phyloP scores from a whole-genome alignment of 176 grass and related monocot species.

The Carex littledalei region DNA sequence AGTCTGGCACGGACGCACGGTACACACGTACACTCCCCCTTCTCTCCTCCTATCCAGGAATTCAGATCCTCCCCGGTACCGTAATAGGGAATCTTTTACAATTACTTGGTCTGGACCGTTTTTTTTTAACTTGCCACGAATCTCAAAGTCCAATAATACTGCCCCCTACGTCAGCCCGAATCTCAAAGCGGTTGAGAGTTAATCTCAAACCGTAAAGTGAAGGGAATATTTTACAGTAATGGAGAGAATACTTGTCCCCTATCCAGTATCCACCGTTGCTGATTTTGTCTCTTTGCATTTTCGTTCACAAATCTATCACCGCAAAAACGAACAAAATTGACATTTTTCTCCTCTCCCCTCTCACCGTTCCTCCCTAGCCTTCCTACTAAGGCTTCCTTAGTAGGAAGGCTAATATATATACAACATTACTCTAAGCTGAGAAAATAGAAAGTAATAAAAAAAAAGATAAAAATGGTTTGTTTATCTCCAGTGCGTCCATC shows the following conservation, averaged over 20 bases:
- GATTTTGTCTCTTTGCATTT: slow-evolving; percentile 3
- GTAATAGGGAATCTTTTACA: too few relatives aligned
- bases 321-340: background rate
- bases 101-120: too few relatives aligned
- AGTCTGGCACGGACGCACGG: background rate
- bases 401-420: background rate
- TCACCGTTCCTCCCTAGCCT: background rate
- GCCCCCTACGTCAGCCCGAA: too few relatives aligned
- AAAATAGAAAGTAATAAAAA: background rate
- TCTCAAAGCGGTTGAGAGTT: too few relatives aligned
- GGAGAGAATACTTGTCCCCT: too few relatives aligned
- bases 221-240: too few relatives aligned
- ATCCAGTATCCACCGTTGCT: background rate
- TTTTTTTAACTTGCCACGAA: too few relatives aligned
- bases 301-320: slow-evolving; percentile 12
- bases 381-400: background rate
- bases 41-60: background rate
- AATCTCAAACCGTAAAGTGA: too few relatives aligned
- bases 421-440: background rate
- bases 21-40: background rate
- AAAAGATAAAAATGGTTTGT: slow-evolving; percentile 24
- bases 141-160: too few relatives aligned
- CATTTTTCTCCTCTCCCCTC: background rate
- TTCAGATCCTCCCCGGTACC: too few relatives aligned
- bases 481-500: slow-evolving; percentile 11